These are phyloP conservation scores for Castanea crenata DNA, from an alignment of 306 rosid genomes.

Conservation along the genomic window DNA sequence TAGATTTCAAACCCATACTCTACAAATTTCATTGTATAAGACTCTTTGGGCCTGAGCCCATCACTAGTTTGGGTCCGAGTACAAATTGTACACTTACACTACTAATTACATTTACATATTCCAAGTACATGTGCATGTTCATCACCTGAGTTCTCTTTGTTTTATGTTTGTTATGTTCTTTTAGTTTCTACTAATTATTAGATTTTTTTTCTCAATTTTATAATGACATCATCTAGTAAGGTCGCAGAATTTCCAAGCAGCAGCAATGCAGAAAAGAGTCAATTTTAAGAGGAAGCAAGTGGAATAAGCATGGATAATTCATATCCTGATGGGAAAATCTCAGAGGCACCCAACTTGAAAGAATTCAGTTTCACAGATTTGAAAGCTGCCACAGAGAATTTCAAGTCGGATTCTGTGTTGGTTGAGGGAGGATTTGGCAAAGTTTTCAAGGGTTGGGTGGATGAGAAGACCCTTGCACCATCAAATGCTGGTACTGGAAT, in stretches of 20 bases:
- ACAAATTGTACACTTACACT: too few relatives aligned
- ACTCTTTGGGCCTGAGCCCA: too few relatives aligned
- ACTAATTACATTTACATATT: background rate
- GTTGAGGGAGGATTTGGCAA: conserved; percentile 92
- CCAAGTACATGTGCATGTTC: too few relatives aligned
- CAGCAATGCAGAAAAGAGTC: conserved; percentile 45
- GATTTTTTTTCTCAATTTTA: background rate
- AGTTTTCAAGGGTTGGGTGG: conserved; percentile 85
- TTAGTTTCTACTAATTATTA: too few relatives aligned
- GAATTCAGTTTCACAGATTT: conserved; percentile 58
- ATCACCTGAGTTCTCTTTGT: background rate
- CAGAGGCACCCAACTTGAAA: conserved; percentile 53
- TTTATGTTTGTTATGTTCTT: background rate
- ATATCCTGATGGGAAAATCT: conserved; percentile 33
- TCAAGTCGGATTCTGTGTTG: conserved; percentile 53
- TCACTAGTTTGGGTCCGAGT: too few relatives aligned
- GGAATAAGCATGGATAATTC: conserved; percentile 28
- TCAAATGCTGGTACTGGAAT: conserved; percentile 53
- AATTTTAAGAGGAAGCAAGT: conserved; percentile 50
- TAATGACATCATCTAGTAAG: conserved; percentile 7
- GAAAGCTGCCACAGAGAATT: conserved; percentile 55
- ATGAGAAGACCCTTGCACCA: conserved; percentile 59
- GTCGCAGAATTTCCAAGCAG: conserved; percentile 46
- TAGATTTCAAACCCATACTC: too few relatives aligned
- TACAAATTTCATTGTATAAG: too few relatives aligned